These are phyloP conservation scores for Solanum okadae DNA, from an alignment of 257 asterid species.

Conservation along the genomic window DNA sequence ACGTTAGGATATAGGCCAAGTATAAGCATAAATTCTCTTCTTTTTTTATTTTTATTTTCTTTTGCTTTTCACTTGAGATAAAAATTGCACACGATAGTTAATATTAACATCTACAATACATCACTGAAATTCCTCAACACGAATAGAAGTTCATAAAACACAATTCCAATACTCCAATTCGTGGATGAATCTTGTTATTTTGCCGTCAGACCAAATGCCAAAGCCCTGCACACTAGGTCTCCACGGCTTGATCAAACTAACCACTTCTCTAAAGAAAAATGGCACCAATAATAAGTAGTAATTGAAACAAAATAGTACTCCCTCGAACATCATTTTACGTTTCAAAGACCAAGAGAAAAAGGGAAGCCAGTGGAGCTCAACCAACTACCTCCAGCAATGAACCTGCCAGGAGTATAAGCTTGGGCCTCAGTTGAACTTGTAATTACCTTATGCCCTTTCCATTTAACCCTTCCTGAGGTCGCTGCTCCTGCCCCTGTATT, in stretches of 20 bases:
- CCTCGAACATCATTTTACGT: not conserved
- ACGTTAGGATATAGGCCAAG: not conserved
- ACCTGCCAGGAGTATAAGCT: conserved; percentile 32
- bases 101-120: not conserved
- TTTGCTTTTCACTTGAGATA: not conserved
- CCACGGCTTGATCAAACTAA: not conserved
- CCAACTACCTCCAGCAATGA: conserved; percentile 61
- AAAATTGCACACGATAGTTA: not conserved
- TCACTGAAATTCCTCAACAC: not conserved
- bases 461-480: conserved; percentile 41
- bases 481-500: conserved; percentile 55
- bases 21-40: not conserved
- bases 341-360: conserved; percentile 36
- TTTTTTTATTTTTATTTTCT: not conserved
- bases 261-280: not conserved
- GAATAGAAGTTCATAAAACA: not conserved
- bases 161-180: not conserved
- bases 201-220: not conserved
- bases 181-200: not conserved
- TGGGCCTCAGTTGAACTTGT: conserved; percentile 57
- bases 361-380: conserved; percentile 51
- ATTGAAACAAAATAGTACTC: not conserved
- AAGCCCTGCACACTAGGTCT: not conserved
- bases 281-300: not conserved
- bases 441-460: conserved; percentile 51